These are phyloP conservation scores for Hansenula sp. DNA, from an alignment of 1,139 yeast genomes.

Conservation along the genomic window DNA sequence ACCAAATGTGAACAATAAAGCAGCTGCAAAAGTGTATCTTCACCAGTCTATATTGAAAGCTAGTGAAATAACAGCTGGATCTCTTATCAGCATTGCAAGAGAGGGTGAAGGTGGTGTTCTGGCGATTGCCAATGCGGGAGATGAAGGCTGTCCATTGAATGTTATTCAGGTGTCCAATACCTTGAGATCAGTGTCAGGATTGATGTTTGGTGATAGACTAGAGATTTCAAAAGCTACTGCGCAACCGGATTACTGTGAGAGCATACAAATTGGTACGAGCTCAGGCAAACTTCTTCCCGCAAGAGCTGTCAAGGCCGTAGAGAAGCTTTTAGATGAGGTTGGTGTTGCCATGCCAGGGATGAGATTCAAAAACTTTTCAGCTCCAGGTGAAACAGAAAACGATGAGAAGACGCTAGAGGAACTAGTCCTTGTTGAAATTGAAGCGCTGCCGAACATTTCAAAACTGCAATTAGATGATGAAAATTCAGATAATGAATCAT, in stretches of 20 bases:
- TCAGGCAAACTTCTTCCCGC: conserved; percentile 21
- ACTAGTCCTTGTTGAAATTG: conserved; percentile 26
- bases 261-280: conserved; percentile 27
- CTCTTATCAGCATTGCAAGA: conserved; percentile 47
- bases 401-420: conserved; percentile 23
- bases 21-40: conserved; percentile 40
- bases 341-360: conserved; percentile 61
- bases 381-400: conserved; percentile 15
- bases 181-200: conserved; percentile 50
- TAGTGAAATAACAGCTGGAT: conserved; percentile 50
- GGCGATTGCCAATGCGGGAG: conserved; percentile 37
- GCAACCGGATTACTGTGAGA: conserved; percentile 50
- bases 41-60: conserved; percentile 50
- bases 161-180: conserved; percentile 49
- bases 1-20: conserved; percentile 29
- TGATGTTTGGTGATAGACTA: conserved; percentile 72
- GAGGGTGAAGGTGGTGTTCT: conserved; percentile 47
- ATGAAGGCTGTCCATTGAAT: conserved; percentile 41
- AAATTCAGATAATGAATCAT: conserved; percentile 16
- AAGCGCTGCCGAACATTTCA: conserved; percentile 31
- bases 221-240: conserved; percentile 38
- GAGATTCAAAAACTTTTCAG: conserved; percentile 22
- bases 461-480: conserved; percentile 22
- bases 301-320: conserved; percentile 24
- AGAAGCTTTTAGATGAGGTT: conserved; percentile 40